Percentiles rank a stretch among this genome's conserved stretches.
Evolutionary conservation across 768 basidiomycete species (phyloP).

Genomic region (Flagelloscypha sp.): DNA sequence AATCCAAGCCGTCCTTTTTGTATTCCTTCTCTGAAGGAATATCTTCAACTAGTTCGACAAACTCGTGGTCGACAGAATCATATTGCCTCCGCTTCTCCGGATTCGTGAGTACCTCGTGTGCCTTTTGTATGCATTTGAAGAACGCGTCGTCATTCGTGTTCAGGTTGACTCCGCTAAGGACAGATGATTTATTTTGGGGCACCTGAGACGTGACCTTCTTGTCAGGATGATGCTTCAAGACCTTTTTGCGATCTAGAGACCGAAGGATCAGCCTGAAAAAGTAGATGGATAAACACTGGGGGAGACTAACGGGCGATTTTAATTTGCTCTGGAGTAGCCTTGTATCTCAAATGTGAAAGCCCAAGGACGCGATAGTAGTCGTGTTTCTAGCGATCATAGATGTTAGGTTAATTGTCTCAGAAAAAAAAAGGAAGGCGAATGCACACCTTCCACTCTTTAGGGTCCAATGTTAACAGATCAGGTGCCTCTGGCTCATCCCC

Average conservation of each 20-base stretch:
- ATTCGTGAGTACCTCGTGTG: constrained; percentile 88
- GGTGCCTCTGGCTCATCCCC: constrained; percentile 82
- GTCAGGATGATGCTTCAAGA: constrained; percentile 97
- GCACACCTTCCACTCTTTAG: constrained; percentile 95
- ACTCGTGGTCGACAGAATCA: constrained; percentile 87
- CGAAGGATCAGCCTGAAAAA: background rate
- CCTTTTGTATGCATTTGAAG: constrained; percentile 99
- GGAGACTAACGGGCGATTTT: constrained; percentile 81
- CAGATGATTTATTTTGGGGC: constrained; percentile 19
- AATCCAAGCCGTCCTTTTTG: constrained; percentile 46
- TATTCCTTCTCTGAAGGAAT: constrained; percentile 58
- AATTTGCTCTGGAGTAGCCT: constrained; percentile 85
- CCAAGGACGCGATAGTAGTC: constrained; percentile 98
- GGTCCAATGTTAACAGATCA: constrained; percentile 69
- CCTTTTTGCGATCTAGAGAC: constrained; percentile 85
- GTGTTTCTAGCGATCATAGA: constrained; percentile 61
- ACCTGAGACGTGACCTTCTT: constrained; percentile 59
- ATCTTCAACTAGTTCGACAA: constrained; percentile 67
- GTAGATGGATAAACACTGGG: constrained; percentile 3
- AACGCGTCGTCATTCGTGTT: constrained; percentile 95
- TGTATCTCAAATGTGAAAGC: constrained; percentile 81
- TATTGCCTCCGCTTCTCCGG: constrained; percentile 87
- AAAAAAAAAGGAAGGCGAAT: background rate
- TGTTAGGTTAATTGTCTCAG: too few relatives aligned
- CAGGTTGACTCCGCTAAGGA: constrained; percentile 50